Conservation (phyloP, 306 rosid genomes). For the Pterocarpus santalinus region DNA sequence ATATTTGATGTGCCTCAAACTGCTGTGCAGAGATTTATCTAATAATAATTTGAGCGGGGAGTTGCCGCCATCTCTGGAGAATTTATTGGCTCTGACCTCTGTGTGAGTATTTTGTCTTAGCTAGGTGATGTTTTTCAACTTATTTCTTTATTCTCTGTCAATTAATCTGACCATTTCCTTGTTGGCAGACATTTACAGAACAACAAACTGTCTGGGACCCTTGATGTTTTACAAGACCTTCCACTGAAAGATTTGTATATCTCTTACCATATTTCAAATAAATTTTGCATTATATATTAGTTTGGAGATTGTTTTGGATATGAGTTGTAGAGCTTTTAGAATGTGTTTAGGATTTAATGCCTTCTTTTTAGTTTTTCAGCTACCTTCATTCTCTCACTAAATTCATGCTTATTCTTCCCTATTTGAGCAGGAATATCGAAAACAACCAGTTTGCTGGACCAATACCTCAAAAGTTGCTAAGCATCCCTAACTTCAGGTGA, state of each 20-base stretch:
- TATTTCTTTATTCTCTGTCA: conserved; percentile 21
- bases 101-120: conserved; percentile 71
- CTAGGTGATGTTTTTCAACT: conserved; percentile 25
- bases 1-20: conserved; percentile 38
- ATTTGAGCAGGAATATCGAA: conserved; percentile 84
- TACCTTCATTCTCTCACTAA: conserved; percentile 17
- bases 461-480: conserved; percentile 81
- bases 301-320: conserved; percentile 19
- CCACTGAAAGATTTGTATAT: conserved; percentile 79
- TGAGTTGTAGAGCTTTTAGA: conserved; percentile 22
- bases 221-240: conserved; percentile 80
- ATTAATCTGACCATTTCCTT: conserved; percentile 50
- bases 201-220: conserved; percentile 83
- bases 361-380: conserved; percentile 10
- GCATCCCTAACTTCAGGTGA: conserved; percentile 77
- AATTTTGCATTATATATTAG: conserved; percentile 29
- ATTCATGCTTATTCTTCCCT: conserved; percentile 29
- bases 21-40: conserved; percentile 82
- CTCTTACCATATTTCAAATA: conserved; percentile 53
- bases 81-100: conserved; percentile 70
- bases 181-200: conserved; percentile 81
- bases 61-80: conserved; percentile 76
- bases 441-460: conserved; percentile 82
- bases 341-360: conserved; percentile 26
- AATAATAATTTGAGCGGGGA: conserved; percentile 83